Evolutionary conservation across 306 rosid species (phyloP).

Genomic region (Inga laurina): DNA sequence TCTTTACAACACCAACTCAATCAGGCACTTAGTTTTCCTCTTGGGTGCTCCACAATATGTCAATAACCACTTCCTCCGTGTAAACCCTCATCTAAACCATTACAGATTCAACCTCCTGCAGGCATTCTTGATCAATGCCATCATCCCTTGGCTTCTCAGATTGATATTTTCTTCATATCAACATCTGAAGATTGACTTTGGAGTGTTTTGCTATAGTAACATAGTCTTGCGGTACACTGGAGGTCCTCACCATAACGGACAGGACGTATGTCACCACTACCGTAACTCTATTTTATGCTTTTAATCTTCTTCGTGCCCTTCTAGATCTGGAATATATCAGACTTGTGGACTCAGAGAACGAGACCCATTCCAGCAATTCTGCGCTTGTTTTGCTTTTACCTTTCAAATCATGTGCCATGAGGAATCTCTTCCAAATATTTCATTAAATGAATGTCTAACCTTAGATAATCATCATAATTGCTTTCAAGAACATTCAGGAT

Average conservation of each 20-base stretch:
- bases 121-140: background rate
- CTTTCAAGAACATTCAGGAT: background rate
- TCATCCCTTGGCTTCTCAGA: background rate
- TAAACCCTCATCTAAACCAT: background rate
- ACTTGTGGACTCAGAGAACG: background rate
- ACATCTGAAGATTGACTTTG: background rate
- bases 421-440: background rate
- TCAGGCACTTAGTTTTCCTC: background rate
- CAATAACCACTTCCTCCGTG: background rate
- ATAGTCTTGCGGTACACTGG: background rate
- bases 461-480: background rate
- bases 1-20: too few relatives aligned
- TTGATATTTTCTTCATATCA: background rate
- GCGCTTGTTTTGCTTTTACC: background rate
- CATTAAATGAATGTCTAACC: background rate
- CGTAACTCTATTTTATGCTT: background rate
- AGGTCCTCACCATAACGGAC: background rate
- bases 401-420: background rate
- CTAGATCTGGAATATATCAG: background rate
- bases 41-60: background rate
- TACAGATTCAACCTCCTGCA: background rate
- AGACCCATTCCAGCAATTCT: background rate
- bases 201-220: background rate
- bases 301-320: background rate
- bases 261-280: background rate